phyloP scores from a whole-genome alignment of 2,329 filamentous ascomycete genomes.

The Botrytis cinerea region DNA sequence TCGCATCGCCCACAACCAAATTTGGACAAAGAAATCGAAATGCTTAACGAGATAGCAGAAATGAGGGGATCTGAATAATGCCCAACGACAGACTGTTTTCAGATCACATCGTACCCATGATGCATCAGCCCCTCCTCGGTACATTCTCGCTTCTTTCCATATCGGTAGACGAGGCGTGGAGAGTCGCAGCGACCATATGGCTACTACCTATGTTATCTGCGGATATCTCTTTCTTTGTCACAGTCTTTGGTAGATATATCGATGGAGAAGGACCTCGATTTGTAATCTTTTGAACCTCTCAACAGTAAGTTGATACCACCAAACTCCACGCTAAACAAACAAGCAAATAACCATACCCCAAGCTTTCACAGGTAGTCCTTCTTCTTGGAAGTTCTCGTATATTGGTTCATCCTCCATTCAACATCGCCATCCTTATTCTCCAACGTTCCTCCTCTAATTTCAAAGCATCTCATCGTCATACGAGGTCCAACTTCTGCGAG shows the following conservation, averaged over 20 bases:
- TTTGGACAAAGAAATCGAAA: slow-evolving; percentile 25
- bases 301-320: slow-evolving; percentile 32
- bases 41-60: slow-evolving; percentile 22
- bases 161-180: slow-evolving; percentile 22
- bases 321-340: slow-evolving; percentile 41
- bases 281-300: slow-evolving; percentile 18
- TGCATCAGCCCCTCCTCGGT: slow-evolving; percentile 6
- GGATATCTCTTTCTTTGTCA: slow-evolving; percentile 20
- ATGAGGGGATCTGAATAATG: background rate
- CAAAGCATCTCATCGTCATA: slow-evolving; percentile 96
- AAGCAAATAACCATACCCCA: slow-evolving; percentile 30
- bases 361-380: slow-evolving; percentile 81
- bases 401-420: slow-evolving; percentile 95
- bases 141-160: slow-evolving; percentile 17
- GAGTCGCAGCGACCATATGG: slow-evolving; percentile 25
- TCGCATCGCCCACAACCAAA: slow-evolving; percentile 2
- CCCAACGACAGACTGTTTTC: slow-evolving; percentile 3
- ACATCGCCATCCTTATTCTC: slow-evolving; percentile 95
- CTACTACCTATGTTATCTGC: slow-evolving; percentile 22
- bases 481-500: slow-evolving; percentile 86
- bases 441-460: slow-evolving; percentile 86
- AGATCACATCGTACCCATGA: slow-evolving; percentile 3
- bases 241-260: slow-evolving; percentile 20
- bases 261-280: slow-evolving; percentile 24
- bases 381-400: slow-evolving; percentile 89